Conservation (phyloP, 768 basidiomycete species). For the Candolleomyces eurysporus region DNA sequence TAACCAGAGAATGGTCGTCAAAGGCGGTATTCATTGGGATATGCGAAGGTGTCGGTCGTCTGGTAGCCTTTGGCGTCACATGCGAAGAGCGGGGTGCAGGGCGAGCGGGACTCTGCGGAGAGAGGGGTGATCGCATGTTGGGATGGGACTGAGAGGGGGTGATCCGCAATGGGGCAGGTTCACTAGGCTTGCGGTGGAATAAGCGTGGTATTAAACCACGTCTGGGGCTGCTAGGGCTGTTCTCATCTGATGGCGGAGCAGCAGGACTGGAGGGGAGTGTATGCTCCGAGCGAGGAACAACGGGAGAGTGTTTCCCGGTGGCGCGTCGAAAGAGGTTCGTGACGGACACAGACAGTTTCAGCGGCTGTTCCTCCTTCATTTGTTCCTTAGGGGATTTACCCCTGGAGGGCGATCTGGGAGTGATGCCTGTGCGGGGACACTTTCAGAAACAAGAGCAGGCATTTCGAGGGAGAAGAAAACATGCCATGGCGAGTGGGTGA, state of each 20-base stretch:
- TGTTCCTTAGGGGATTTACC: slow-evolving; percentile 2
- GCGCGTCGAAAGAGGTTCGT: slow-evolving; percentile 36
- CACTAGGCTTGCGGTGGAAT: slow-evolving; percentile 30
- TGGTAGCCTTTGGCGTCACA: neutral
- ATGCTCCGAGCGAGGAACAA: slow-evolving; percentile 13
- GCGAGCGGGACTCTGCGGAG: slow-evolving; percentile 4
- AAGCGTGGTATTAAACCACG: slow-evolving; percentile 27
- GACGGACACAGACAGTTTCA: slow-evolving; percentile 22
- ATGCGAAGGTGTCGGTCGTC: neutral
- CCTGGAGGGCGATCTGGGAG: slow-evolving; percentile 5
- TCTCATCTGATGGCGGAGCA: slow-evolving; percentile 14
- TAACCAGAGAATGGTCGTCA: slow-evolving; percentile 2
- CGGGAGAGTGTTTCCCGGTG: slow-evolving; percentile 27
- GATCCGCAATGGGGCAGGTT: slow-evolving; percentile 25
- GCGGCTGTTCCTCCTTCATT: slow-evolving; percentile 7
- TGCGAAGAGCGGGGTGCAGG: neutral
- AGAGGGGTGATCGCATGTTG: neutral
- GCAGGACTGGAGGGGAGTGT: neutral
- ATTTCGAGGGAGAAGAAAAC: slow-evolving; percentile 5
- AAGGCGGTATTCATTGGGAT: slow-evolving; percentile 7
- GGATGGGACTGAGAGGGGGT: slow-evolving; percentile 17
- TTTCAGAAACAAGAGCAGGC: neutral
- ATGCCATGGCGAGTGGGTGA: slow-evolving; percentile 13
- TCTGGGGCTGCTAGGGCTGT: neutral
- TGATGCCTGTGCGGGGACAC: neutral